Evolutionary conservation across 495 filamentous ascomycete species (phyloP).

Genomic region (Hyphodiscus hymeniophilus): DNA sequence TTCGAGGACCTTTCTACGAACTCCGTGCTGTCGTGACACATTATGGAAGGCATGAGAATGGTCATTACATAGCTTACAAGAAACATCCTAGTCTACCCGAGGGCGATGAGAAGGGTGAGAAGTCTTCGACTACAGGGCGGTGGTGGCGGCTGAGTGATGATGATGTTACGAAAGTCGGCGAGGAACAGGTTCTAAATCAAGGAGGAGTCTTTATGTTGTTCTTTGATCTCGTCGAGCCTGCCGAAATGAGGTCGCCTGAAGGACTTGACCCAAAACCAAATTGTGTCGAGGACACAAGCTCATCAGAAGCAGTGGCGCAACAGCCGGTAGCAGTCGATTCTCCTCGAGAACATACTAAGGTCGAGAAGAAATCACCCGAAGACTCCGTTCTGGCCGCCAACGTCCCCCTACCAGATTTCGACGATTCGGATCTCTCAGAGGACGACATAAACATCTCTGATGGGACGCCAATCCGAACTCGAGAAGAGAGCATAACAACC

Average conservation of each 20-base stretch:
- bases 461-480: not conserved
- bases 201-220: constrained; percentile 96
- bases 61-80: constrained; percentile 89
- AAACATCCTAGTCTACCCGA: constrained; percentile 53
- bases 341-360: too few species aligned
- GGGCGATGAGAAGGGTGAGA: constrained; percentile 2
- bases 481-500: constrained; percentile 16
- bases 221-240: constrained; percentile 60
- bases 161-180: constrained; percentile 63
- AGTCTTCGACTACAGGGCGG: constrained; percentile 25
- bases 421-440: constrained; percentile 14
- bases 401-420: constrained; percentile 18
- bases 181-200: constrained; percentile 64
- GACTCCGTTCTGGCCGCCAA: constrained; percentile 9
- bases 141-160: constrained; percentile 91
- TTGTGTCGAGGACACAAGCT: not conserved
- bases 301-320: not conserved
- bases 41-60: constrained; percentile 84
- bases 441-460: constrained; percentile 4
- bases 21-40: constrained; percentile 83
- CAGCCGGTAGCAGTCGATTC: too few species aligned
- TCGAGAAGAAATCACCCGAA: not conserved
- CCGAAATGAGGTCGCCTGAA: not conserved
- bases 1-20: constrained; percentile 57
- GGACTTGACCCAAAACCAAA: not conserved